A percentile compares a stretch with the other conserved stretches of the same genome.
phyloP scores from a whole-genome alignment of 2,329 filamentous ascomycete species.

The Botrytis fabae region DNA sequence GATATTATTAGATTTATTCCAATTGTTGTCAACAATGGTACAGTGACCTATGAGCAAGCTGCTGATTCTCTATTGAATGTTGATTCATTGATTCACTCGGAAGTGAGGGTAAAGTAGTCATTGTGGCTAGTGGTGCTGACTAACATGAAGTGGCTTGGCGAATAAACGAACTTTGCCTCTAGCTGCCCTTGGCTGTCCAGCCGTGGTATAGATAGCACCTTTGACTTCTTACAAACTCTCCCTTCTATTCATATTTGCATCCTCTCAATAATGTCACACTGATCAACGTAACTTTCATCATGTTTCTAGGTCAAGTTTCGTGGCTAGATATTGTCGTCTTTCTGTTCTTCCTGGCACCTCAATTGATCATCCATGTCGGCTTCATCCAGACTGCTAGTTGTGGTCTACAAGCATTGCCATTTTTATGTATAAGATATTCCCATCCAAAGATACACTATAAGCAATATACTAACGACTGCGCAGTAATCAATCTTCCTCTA shows the following conservation, averaged over 20 bases:
- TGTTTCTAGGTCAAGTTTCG: conserved; percentile 74
- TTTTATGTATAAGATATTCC: conserved; percentile 56
- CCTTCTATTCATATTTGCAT: neutral
- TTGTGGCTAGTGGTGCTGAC: neutral
- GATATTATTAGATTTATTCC: neutral
- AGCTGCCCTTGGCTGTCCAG: neutral
- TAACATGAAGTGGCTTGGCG: neutral
- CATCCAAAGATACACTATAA: neutral
- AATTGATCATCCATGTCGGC: conserved; percentile 68
- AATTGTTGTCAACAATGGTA: neutral
- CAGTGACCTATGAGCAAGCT: neutral
- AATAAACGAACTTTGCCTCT: neutral
- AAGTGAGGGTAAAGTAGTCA: too few species aligned
- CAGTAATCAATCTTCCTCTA: conserved; percentile 60
- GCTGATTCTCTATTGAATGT: neutral
- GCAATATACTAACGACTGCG: conserved; percentile 26
- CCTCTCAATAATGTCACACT: neutral
- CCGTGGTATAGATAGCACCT: neutral
- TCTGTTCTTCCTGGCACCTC: conserved; percentile 67
- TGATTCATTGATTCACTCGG: neutral
- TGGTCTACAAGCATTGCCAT: conserved; percentile 64
- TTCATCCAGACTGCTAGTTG: conserved; percentile 58
- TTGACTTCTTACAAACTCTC: neutral
- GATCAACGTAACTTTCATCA: conserved; percentile 40
- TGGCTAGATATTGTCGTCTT: conserved; percentile 76